Conservation (phyloP, 1,284 basidiomycete genomes). For the Papiliotrema nemorosa region DNA sequence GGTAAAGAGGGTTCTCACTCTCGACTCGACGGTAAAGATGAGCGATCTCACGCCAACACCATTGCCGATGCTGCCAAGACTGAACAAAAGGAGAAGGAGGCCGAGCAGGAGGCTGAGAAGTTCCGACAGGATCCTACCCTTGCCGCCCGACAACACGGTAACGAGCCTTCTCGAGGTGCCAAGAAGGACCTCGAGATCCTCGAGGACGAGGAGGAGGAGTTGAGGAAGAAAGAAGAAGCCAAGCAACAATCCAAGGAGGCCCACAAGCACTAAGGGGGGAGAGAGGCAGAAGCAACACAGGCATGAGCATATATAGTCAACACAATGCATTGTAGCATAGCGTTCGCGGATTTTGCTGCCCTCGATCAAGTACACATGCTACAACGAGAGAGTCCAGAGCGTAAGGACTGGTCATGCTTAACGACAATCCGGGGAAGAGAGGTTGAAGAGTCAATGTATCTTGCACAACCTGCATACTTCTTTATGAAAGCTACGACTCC, state of each 20-base stretch:
- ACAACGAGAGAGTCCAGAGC: too few species aligned
- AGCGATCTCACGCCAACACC: slow-evolving; percentile 29
- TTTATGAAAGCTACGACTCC: too few species aligned
- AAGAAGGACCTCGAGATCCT: slow-evolving; percentile 34
- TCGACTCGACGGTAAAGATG: slow-evolving; percentile 34
- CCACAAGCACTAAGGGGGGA: slow-evolving; percentile 20
- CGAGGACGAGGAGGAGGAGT: slow-evolving; percentile 32
- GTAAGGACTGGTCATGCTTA: too few species aligned
- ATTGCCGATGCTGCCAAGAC: slow-evolving; percentile 29
- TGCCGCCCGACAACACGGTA: slow-evolving; percentile 32
- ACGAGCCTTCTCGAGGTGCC: slow-evolving; percentile 34
- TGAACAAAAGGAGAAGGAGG: slow-evolving; percentile 24
- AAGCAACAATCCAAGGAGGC: slow-evolving; percentile 30
- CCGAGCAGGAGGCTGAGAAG: slow-evolving; percentile 18
- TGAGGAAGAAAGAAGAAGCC: slow-evolving; percentile 30
- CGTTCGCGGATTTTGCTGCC: too few species aligned
- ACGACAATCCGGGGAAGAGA: too few species aligned
- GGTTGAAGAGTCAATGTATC: too few species aligned
- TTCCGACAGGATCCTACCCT: slow-evolving; percentile 32
- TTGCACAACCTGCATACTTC: neutral
- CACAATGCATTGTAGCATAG: neutral
- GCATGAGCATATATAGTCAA: neutral
- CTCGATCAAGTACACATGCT: too few species aligned
- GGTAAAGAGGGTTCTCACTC: slow-evolving; percentile 31
- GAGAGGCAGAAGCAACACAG: neutral